Evolutionary conservation across 805 yeast species (phyloP).

Genomic region (Candida qinlingensis): DNA sequence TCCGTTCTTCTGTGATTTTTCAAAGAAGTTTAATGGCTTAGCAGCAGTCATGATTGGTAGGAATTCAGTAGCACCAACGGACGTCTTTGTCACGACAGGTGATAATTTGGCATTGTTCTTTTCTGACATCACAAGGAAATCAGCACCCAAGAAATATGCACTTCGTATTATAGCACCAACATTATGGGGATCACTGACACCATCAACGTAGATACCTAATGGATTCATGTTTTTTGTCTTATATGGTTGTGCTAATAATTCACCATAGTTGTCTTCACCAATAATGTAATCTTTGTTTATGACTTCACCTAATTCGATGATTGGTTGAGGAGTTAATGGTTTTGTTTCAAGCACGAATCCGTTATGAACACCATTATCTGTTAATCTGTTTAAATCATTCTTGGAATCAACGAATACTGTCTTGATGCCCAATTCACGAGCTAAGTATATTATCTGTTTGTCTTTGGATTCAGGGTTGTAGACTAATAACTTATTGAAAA

Average conservation of each 20-base stretch:
- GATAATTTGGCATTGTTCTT: slow-evolving; percentile 70
- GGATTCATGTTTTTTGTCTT: slow-evolving; percentile 38
- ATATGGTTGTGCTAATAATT: slow-evolving; percentile 16
- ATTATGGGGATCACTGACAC: slow-evolving; percentile 81
- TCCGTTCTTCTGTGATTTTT: slow-evolving; percentile 43
- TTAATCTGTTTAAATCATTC: slow-evolving; percentile 53
- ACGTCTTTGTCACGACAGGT: slow-evolving; percentile 73
- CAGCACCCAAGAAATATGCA: slow-evolving; percentile 79
- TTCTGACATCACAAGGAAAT: slow-evolving; percentile 65
- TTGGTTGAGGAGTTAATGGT: slow-evolving; percentile 35
- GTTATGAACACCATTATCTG: slow-evolving; percentile 73
- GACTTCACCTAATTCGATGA: slow-evolving; percentile 21
- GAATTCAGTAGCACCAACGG: slow-evolving; percentile 81
- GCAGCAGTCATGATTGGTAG: slow-evolving; percentile 53
- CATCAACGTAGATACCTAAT: slow-evolving; percentile 70
- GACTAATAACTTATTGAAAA: slow-evolving; percentile 45
- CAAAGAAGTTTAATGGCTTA: slow-evolving; percentile 61
- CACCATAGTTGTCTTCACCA: slow-evolving; percentile 25
- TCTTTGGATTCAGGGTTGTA: slow-evolving; percentile 34
- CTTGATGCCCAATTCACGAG: slow-evolving; percentile 29
- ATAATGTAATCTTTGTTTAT: slow-evolving; percentile 14
- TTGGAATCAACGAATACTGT: slow-evolving; percentile 15
- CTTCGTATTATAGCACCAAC: slow-evolving; percentile 79
- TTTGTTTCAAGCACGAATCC: slow-evolving; percentile 70
- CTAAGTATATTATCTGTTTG: slow-evolving; percentile 41